Evolutionary conservation across 1,139 yeast genomes (phyloP), one percentile per base, ranked within the genome.

Genomic region (Candida sanyaensis): DNA sequence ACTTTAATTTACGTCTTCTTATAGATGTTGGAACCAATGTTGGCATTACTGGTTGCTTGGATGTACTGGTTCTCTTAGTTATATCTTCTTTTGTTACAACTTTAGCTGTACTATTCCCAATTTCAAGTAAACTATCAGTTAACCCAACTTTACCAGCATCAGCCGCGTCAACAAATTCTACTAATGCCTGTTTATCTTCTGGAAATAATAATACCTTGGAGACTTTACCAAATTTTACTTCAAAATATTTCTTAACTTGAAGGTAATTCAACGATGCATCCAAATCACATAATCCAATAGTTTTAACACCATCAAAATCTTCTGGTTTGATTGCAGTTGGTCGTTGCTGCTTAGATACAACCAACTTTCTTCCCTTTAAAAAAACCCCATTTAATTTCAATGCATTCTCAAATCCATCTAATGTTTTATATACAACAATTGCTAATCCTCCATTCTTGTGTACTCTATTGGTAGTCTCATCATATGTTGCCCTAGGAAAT

Each of bases 131-230:
- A 17, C 42, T 36, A 13, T 41, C 36, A n/a, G 26, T 27, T 62
- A 87, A 61, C 8, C 75, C 66, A 0, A 87, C 87, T 47, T 65
- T 75, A 0, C 95, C 93, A 3, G 88, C 80, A 48, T 75, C 78
- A 8, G 66, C 61, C 0, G 73, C 69, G 5, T 63, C 64, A 24
- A 60, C 64, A 56, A 81, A 84, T 54, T 81, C 81, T 2, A 87
- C 72, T 12, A 81, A 58, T 0, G 87, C 89, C 2, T 79, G 80
- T 3, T 66, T 63, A n/a, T 63, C 58, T 30, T 73, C 78, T 0
- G 87, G 79, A 38, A 73, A 74, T 21, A 84, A 60, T 13, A 75
- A 68, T 0, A 85, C 63, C 23, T 71, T 71, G 1, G 59, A 51
- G 0, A 80, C 67, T 0, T 69, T 61, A 0, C 80, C 81, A 28